phyloP scores from a whole-genome alignment of 768 basidiomycete genomes.

The Paxillus rubicundulus region DNA sequence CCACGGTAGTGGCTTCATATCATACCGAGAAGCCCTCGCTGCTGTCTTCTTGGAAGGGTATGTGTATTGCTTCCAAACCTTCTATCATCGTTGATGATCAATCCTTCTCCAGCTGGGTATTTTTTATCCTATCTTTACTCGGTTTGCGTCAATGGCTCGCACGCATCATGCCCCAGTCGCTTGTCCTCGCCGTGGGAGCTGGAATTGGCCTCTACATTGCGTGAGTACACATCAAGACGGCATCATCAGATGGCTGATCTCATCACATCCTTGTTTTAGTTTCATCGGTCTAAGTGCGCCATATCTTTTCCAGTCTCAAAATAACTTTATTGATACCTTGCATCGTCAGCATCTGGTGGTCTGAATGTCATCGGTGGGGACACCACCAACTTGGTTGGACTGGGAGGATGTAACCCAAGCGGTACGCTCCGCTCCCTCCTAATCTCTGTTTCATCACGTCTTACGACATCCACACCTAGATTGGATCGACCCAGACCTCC shows the following conservation, averaged over 20 bases:
- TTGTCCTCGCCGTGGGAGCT: conserved; percentile 80
- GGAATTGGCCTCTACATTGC: conserved; percentile 90
- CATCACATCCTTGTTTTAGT: conserved; percentile 32
- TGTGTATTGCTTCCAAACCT: conserved; percentile 19
- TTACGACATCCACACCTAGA: conserved; percentile 29
- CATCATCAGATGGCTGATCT: conserved; percentile 8
- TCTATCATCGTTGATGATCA: background rate
- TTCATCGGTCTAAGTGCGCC: conserved; percentile 71
- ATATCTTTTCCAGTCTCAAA: background rate
- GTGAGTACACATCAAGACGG: conserved; percentile 37
- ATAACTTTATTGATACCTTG: conserved; percentile 2
- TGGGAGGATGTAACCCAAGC: conserved; percentile 70
- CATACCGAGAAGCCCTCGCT: conserved; percentile 75
- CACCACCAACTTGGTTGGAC: conserved; percentile 63
- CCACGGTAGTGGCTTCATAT: conserved; percentile 67
- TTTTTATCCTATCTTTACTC: conserved; percentile 73
- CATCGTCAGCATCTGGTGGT: conserved; percentile 53
- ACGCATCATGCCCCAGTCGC: conserved; percentile 83
- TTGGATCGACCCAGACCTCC: conserved; percentile 42
- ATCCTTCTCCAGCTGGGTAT: conserved; percentile 59
- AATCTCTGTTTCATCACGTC: conserved; percentile 6
- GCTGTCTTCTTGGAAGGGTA: conserved; percentile 89
- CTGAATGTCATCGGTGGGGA: conserved; percentile 76
- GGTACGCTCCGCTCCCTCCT: conserved; percentile 26
- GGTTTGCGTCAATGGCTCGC: conserved; percentile 90